Percentiles rank a stretch among this genome's conserved stretches.
Conservation (phyloP, 192 early-diverging fungal species). For the Paraglomus brasilianum region DNA sequence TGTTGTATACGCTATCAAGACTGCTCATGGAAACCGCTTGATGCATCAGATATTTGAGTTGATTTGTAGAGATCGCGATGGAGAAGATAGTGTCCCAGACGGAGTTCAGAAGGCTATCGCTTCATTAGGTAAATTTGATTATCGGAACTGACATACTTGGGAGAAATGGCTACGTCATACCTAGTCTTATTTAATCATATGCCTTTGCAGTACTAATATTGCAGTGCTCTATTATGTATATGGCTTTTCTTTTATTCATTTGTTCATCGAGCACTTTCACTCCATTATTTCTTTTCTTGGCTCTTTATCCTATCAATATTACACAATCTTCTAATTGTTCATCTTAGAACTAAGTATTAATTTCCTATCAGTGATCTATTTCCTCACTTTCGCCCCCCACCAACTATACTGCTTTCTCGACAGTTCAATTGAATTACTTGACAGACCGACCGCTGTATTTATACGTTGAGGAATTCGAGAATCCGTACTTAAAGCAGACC, state of each 20-base stretch:
- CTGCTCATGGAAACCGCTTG: slow-evolving; percentile 58
- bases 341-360: neutral
- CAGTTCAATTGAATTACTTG: slow-evolving; percentile 62
- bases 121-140: slow-evolving; percentile 56
- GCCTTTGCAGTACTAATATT: neutral
- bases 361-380: neutral
- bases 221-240: neutral
- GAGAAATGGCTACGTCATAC: neutral
- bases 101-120: slow-evolving; percentile 52
- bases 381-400: neutral
- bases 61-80: slow-evolving; percentile 68
- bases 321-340: neutral
- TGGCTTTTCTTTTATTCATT: neutral
- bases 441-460: slow-evolving; percentile 62
- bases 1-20: slow-evolving; percentile 60
- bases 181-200: too few species aligned
- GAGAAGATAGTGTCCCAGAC: slow-evolving; percentile 52
- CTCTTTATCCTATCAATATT: neutral
- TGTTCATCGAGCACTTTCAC: neutral
- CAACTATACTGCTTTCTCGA: slow-evolving; percentile 18
- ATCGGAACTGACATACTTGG: neutral
- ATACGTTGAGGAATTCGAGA: slow-evolving; percentile 81
- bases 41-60: slow-evolving; percentile 68
- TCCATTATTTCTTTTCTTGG: neutral
- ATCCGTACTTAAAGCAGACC: slow-evolving; percentile 64